Conservation (phyloP, 2,329 filamentous ascomycete genomes). For the Metarhizium brunneum region DNA sequence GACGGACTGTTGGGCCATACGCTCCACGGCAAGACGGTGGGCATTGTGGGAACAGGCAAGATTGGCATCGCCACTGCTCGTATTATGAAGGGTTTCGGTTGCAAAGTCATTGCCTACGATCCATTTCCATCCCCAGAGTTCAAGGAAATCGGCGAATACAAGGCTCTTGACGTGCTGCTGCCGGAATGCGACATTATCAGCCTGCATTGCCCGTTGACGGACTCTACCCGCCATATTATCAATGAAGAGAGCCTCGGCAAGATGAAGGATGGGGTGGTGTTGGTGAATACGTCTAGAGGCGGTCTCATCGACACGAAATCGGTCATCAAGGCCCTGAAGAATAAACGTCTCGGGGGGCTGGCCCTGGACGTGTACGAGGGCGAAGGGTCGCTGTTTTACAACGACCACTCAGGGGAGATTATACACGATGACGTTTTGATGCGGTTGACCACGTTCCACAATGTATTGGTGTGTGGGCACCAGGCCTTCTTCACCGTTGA, state of each 20-base stretch:
- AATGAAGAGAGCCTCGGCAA: constrained; percentile 39
- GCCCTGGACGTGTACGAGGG: constrained; percentile 62
- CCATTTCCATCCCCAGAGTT: constrained; percentile 43
- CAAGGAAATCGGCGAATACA: constrained; percentile 39
- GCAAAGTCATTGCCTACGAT: constrained; percentile 51
- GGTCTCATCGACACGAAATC: constrained; percentile 52
- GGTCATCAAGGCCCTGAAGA: constrained; percentile 52
- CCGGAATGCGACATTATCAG: constrained; percentile 50
- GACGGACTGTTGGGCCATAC: constrained; percentile 54
- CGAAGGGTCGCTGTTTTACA: constrained; percentile 55
- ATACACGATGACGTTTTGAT: constrained; percentile 59
- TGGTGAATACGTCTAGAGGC: constrained; percentile 62
- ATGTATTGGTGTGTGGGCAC: constrained; percentile 57
- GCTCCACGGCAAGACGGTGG: constrained; percentile 55
- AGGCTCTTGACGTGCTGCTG: constrained; percentile 45
- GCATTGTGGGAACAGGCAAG: constrained; percentile 54
- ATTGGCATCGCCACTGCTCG: constrained; percentile 54
- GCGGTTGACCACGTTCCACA: constrained; percentile 58
- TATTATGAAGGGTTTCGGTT: constrained; percentile 58
- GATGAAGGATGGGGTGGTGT: constrained; percentile 51
- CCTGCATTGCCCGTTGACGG: constrained; percentile 57
- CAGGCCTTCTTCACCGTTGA: constrained; percentile 63
- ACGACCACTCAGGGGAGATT: constrained; percentile 54
- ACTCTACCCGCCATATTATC: constrained; percentile 51
- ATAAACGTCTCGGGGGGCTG: constrained; percentile 47